Base-by-base conservation (phyloP, 2,329 filamentous ascomycete genomes). In the Phialocephala sp. region DNA sequence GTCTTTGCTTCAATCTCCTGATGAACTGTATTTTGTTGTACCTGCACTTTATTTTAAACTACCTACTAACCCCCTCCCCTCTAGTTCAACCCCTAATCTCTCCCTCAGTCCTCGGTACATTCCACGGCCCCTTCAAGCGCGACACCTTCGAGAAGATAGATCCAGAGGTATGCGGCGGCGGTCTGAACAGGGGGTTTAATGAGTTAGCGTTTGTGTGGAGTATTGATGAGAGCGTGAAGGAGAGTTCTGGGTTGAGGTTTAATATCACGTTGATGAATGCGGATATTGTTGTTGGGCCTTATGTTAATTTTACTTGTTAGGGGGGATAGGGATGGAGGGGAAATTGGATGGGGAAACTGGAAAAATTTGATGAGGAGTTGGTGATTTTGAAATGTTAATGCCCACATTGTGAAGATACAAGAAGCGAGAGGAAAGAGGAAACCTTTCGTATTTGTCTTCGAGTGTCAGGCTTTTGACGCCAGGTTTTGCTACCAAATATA, bases 231-330 rank as follows among this genome's bases (percentile, higher is more conserved):
- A 36, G 52, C 8, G 52, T 56, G 9, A 36, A 36, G 27, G 24
- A 56, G 18, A 56, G 24, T 36, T 24, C 27, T 24, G 24, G 27
- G 52, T 35, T 56, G 52, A 56, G 9, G 35, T 56, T n/a, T n/a
- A 56, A 56, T 37, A n/a, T 22, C 8, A 56, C 52, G 35, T 20
- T 56, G 24, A 56, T 56, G 52, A 56, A 56, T 36, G 11, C 22
- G 27, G 52, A 56, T 37, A 56, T 56, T 56, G 52, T 56, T 36
- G 24, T 56, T 36, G 52, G 52, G 18, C 18, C 27, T 36, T 56
- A 56, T 36, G 52, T 56, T 20, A 56, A 56, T 37, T 56, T 56
- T 37, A 36, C 52, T 56, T 56, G 52, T 56, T 56, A 32, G 27
- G 27, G 27, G 6, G 27, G 27, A 32, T 32, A n/a, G n/a, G n/a